phyloP scores from a whole-genome alignment of 106 monocot genomes.

The Dioscorea zingiberensis region DNA sequence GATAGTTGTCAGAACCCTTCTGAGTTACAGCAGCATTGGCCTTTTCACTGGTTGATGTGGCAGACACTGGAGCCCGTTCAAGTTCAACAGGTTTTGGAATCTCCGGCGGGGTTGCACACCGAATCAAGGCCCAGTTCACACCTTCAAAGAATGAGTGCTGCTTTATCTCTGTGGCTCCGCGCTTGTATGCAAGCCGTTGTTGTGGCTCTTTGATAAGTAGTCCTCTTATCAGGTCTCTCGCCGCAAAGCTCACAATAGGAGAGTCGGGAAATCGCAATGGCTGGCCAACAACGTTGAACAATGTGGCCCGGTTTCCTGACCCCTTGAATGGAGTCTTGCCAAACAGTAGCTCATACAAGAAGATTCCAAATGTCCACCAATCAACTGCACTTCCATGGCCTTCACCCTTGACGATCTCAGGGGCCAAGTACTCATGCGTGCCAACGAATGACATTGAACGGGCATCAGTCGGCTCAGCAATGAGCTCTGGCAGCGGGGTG shows the following conservation, averaged over 20 bases:
- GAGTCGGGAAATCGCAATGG: slow-evolving; percentile 25
- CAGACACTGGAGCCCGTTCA: neutral
- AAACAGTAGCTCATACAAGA: slow-evolving; percentile 32
- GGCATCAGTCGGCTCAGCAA: slow-evolving; percentile 34
- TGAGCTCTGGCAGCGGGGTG: slow-evolving; percentile 18
- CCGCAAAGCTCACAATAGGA: slow-evolving; percentile 22
- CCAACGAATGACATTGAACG: slow-evolving; percentile 36
- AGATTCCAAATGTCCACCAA: slow-evolving; percentile 41
- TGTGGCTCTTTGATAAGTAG: slow-evolving; percentile 30
- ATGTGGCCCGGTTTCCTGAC: slow-evolving; percentile 25
- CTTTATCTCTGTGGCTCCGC: slow-evolving; percentile 31
- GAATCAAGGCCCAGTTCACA: slow-evolving; percentile 33
- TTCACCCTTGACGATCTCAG: slow-evolving; percentile 36
- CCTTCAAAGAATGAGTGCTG: slow-evolving; percentile 33
- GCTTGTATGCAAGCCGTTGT: slow-evolving; percentile 24
- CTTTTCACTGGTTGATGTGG: slow-evolving; percentile 18
- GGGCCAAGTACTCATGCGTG: slow-evolving; percentile 34
- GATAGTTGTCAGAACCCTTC: slow-evolving; percentile 34
- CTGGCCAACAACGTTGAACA: slow-evolving; percentile 27
- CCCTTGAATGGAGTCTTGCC: slow-evolving; percentile 38
- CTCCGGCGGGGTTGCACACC: slow-evolving; percentile 29
- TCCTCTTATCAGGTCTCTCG: slow-evolving; percentile 28
- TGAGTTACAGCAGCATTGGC: slow-evolving; percentile 1
- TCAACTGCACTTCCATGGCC: slow-evolving; percentile 40
- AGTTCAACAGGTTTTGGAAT: slow-evolving; percentile 6